phyloP scores from a whole-genome alignment of 139 green algal species.

The Dunaliella sp. region DNA sequence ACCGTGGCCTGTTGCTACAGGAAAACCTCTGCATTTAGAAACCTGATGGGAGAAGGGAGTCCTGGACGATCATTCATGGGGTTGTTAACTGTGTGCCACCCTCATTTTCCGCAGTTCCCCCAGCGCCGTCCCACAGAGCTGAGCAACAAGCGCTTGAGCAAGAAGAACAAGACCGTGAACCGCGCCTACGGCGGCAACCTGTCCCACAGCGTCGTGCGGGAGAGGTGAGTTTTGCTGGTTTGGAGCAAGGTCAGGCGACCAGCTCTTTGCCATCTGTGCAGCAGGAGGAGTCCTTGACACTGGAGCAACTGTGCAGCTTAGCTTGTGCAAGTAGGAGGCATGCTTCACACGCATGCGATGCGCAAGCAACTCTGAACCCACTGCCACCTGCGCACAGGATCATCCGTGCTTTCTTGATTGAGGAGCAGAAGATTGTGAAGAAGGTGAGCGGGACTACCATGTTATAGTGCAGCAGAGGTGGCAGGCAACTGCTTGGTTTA shows the following conservation, averaged over 20 bases:
- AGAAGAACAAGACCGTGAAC: constrained; percentile 93
- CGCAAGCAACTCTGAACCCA: no score
- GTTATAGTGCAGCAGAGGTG: background rate
- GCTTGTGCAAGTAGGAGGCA: no score
- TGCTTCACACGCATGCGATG: no score
- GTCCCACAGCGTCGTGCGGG: constrained; percentile 75
- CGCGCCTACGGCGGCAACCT: constrained; percentile 93
- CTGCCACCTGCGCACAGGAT: no score
- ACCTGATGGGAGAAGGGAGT: no score
- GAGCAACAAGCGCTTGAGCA: constrained; percentile 72
- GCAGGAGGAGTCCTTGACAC: no score
- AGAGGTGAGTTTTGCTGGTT: constrained; percentile 51
- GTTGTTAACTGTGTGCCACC: no score
- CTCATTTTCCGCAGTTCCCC: constrained; percentile 61
- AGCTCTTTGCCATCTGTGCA: no score
- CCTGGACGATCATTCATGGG: no score
- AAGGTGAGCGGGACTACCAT: constrained; percentile 68
- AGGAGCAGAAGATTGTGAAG: constrained; percentile 99
- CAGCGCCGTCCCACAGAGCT: constrained; percentile 60
- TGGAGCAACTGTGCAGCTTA: no score
- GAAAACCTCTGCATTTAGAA: no score
- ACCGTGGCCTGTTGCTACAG: no score
- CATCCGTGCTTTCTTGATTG: constrained; percentile 94
- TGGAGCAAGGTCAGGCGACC: background rate
- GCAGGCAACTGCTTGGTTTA: background rate